Conservation (phyloP, 2,329 filamentous ascomycete species). For the Talaromyces sp. region DNA sequence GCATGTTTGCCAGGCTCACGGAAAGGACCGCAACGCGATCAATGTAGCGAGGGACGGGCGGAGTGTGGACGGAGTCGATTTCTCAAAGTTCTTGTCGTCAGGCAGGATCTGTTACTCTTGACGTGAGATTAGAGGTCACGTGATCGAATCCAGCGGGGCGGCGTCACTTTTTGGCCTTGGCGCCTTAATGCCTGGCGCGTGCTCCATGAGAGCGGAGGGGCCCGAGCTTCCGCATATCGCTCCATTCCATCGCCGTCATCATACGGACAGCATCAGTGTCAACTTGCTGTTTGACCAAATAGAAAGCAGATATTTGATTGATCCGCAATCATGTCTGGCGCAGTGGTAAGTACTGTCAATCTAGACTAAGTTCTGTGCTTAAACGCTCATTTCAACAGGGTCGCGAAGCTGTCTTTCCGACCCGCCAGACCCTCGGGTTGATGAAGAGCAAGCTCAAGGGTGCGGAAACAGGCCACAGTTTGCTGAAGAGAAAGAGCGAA, state of each 20-base stretch:
- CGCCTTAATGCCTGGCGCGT: slow-evolving; percentile 21
- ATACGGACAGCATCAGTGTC: slow-evolving; percentile 10
- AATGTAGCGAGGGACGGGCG: slow-evolving; percentile 28
- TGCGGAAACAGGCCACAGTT: slow-evolving; percentile 83
- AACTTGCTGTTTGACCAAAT: neutral
- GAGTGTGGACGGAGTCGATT: slow-evolving; percentile 28
- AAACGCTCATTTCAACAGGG: slow-evolving; percentile 57
- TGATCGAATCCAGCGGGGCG: slow-evolving; percentile 19
- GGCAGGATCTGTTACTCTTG: slow-evolving; percentile 10
- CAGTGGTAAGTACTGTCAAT: slow-evolving; percentile 35
- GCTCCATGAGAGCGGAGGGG: slow-evolving; percentile 15
- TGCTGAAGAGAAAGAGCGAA: slow-evolving; percentile 97
- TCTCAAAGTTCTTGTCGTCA: slow-evolving; percentile 25
- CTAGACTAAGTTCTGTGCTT: slow-evolving; percentile 21
- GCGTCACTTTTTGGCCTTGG: slow-evolving; percentile 11
- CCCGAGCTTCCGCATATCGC: slow-evolving; percentile 25
- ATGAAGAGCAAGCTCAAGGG: slow-evolving; percentile 99
- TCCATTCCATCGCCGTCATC: slow-evolving; percentile 19
- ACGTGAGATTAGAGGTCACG: slow-evolving; percentile 14
- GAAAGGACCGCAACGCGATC: slow-evolving; percentile 36
- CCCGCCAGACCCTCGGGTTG: slow-evolving; percentile 89
- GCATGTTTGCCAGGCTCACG: slow-evolving; percentile 46
- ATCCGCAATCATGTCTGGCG: slow-evolving; percentile 43
- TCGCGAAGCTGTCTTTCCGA: slow-evolving; percentile 95
- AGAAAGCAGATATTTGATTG: neutral